Conservation (phyloP, 345 rosid species). For the Arabidopsis thaliana region DNA sequence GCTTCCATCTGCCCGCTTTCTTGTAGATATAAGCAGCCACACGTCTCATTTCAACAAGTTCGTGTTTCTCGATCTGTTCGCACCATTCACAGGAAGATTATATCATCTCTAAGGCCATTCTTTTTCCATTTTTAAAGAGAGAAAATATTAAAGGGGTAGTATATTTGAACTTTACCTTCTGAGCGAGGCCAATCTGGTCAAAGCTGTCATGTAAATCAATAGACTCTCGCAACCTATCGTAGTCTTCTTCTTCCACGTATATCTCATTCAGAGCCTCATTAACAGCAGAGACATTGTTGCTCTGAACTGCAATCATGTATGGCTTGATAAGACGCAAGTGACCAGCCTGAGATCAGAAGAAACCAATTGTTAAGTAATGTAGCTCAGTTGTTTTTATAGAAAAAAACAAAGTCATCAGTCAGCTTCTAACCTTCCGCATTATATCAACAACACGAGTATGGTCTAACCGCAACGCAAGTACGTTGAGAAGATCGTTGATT, state of each 20-base stretch:
- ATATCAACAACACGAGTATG: conserved; percentile 98
- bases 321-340: conserved; percentile 94
- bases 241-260: conserved; percentile 95
- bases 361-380: conserved; percentile 3
- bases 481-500: conserved; percentile 91
- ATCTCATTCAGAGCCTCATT: conserved; percentile 94
- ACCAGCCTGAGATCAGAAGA: conserved; percentile 70
- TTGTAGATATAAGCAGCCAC: conserved; percentile 98
- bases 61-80: conserved; percentile 93
- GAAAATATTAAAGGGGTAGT: conserved; percentile 5
- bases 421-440: conserved; percentile 77
- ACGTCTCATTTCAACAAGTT: conserved; percentile 99
- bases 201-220: conserved; percentile 91
- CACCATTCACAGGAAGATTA: conserved; percentile 33
- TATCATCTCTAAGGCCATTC: background rate
- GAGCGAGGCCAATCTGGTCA: conserved; percentile 93
- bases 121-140: background rate
- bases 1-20: conserved; percentile 99
- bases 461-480: conserved; percentile 91
- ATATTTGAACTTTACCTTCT: conserved; percentile 58
- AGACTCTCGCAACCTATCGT: conserved; percentile 90
- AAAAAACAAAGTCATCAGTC: conserved; percentile 4
- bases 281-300: conserved; percentile 91
- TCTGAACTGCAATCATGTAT: conserved; percentile 95
- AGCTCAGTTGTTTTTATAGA: background rate